Percentiles rank a stretch among this genome's conserved stretches.
phyloP scores from a whole-genome alignment of 1,284 basidiomycete genomes.

The Golubevia sp. region DNA sequence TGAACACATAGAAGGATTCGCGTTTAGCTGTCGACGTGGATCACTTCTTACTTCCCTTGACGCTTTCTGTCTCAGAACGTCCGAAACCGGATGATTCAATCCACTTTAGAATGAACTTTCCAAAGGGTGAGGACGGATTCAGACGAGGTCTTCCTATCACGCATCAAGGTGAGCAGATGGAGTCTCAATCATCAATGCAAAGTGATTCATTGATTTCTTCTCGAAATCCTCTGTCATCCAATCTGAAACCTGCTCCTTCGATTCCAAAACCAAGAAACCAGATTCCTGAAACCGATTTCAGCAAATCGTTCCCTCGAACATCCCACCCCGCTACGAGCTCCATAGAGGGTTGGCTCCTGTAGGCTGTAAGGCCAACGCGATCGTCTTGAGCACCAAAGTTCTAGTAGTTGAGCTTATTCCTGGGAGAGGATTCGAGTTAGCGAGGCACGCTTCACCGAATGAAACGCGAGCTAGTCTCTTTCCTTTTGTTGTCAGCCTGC shows the following conservation, averaged over 20 bases:
- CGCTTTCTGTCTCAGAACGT: slow-evolving; percentile 39
- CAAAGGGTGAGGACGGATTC: slow-evolving; percentile 18
- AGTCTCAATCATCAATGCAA: slow-evolving; percentile 35
- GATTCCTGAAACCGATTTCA: neutral
- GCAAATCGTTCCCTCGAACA: slow-evolving; percentile 9
- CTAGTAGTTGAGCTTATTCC: slow-evolving; percentile 11
- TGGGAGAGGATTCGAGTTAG: no score
- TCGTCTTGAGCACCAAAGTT: slow-evolving; percentile 34
- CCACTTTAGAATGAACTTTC: slow-evolving; percentile 50
- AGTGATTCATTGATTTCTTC: slow-evolving; percentile 38
- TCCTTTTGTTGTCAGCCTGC: no score
- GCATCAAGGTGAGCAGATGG: slow-evolving; percentile 50
- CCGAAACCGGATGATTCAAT: slow-evolving; percentile 57
- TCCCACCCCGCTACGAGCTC: slow-evolving; percentile 37
- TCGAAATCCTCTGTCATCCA: neutral
- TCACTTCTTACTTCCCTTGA: neutral
- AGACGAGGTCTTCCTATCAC: slow-evolving; percentile 15
- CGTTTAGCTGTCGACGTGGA: no score
- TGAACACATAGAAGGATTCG: no score
- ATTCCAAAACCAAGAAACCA: neutral
- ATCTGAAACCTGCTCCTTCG: neutral
- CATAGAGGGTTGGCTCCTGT: slow-evolving; percentile 21
- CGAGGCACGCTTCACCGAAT: no score
- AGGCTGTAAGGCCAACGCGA: slow-evolving; percentile 27
- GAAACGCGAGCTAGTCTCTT: no score